Percentiles rank a stretch among this genome's conserved stretches.
These are phyloP conservation scores for Stereocaulon alpinum DNA, from an alignment of 495 filamentous ascomycete species.

Conservation along the genomic window DNA sequence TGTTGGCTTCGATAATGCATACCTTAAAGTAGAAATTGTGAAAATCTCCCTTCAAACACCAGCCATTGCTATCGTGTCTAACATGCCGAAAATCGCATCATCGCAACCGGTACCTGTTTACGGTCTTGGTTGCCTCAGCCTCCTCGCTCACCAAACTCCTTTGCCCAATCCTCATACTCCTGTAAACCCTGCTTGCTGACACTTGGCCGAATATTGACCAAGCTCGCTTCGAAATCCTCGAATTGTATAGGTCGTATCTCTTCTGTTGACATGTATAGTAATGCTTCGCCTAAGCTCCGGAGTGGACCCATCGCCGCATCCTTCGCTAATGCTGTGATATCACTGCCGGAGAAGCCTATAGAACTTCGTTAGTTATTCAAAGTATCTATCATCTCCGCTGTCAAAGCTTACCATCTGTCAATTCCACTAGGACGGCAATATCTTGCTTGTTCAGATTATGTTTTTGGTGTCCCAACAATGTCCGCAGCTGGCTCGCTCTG, in stretches of 20 bases:
- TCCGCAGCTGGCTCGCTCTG: conserved; percentile 64
- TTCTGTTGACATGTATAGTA: conserved; percentile 85
- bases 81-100: neutral
- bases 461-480: conserved; percentile 74
- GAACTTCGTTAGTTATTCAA: neutral
- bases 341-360: conserved; percentile 87
- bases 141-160: conserved; percentile 82
- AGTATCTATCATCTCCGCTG: neutral
- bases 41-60: neutral
- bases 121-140: conserved; percentile 37
- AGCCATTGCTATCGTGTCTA: neutral
- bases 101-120: neutral
- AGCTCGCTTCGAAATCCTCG: conserved; percentile 74
- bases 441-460: conserved; percentile 67
- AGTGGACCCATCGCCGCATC: conserved; percentile 98
- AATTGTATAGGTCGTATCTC: conserved; percentile 82
- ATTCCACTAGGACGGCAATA: conserved; percentile 61
- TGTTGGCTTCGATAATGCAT: neutral
- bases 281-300: conserved; percentile 77
- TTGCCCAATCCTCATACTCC: conserved; percentile 90
- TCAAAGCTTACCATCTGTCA: conserved; percentile 66
- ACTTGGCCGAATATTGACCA: conserved; percentile 79
- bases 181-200: conserved; percentile 76
- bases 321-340: conserved; percentile 95
- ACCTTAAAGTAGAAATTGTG: neutral